Percentiles rank a stretch among this genome's conserved stretches.
phyloP scores from a whole-genome alignment of 2,329 filamentous ascomycete species.

The Tolypocladium amazonense region DNA sequence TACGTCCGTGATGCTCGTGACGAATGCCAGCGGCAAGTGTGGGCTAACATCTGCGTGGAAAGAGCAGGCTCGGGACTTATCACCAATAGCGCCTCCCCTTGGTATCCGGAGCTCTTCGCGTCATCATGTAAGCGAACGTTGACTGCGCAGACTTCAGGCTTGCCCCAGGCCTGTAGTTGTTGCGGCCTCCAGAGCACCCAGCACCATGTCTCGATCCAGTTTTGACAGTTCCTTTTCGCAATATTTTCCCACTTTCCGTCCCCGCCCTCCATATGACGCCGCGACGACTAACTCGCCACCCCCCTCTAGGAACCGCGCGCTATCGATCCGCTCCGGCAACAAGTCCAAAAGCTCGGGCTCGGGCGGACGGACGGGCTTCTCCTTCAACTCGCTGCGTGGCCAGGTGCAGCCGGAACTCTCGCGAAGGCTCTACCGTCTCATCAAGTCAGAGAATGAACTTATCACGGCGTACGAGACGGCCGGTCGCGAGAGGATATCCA shows the following conservation, averaged over 20 bases:
- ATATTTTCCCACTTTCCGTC: conserved; percentile 8
- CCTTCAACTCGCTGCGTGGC: conserved; percentile 76
- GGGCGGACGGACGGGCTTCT: conserved; percentile 59
- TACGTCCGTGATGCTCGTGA: neutral
- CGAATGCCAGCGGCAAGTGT: neutral
- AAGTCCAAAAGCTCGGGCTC: conserved; percentile 32
- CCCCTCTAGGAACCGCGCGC: conserved; percentile 55
- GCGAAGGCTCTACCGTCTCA: conserved; percentile 79
- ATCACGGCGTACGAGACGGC: conserved; percentile 78
- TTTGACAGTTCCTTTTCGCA: conserved; percentile 16
- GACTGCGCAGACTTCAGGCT: neutral
- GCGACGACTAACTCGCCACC: conserved; percentile 15
- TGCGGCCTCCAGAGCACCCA: neutral
- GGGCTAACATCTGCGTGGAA: neutral
- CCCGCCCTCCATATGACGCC: conserved; percentile 8
- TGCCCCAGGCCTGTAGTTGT: neutral
- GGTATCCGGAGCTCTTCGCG: neutral
- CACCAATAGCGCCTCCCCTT: neutral
- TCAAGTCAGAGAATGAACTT: conserved; percentile 89
- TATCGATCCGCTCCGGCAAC: conserved; percentile 62
- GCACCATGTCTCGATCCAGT: conserved; percentile 20
- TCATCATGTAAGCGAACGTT: neutral
- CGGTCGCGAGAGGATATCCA: conserved; percentile 70
- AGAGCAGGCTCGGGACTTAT: neutral
- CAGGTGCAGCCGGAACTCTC: conserved; percentile 79